phyloP scores from a whole-genome alignment of 257 asterid genomes.

The Salvia miltiorrhiza region DNA sequence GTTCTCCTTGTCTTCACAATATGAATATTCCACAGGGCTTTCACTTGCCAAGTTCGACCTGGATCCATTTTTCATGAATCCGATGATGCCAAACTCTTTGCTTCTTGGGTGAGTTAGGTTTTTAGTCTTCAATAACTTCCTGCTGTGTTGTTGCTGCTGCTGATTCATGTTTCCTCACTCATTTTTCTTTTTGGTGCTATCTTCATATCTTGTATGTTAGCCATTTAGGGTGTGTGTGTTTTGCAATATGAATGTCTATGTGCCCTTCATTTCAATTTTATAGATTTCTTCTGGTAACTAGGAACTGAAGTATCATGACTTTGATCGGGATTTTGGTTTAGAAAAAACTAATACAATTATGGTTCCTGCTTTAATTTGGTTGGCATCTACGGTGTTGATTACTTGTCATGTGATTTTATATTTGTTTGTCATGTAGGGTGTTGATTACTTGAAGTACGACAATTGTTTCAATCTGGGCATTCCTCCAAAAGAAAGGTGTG shows the following conservation, averaged over 20 bases:
- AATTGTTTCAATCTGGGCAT: conserved; percentile 94
- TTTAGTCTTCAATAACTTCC: neutral
- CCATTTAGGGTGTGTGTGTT: too few relatives aligned
- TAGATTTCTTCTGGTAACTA: too few relatives aligned
- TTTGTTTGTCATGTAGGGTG: conserved; percentile 46
- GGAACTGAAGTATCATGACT: too few relatives aligned
- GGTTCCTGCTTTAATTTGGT: neutral
- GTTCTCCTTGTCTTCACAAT: conserved; percentile 18
- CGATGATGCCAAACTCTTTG: conserved; percentile 77
- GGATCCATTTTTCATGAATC: conserved; percentile 86
- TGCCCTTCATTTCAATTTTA: too few relatives aligned
- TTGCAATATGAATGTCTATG: too few relatives aligned
- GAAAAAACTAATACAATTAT: neutral
- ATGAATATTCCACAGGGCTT: conserved; percentile 42
- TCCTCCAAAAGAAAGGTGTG: conserved; percentile 70
- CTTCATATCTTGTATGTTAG: too few relatives aligned
- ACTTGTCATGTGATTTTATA: conserved; percentile 14
- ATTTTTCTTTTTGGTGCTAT: too few relatives aligned
- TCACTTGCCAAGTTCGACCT: conserved; percentile 88
- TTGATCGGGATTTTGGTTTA: neutral
- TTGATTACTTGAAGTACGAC: conserved; percentile 79
- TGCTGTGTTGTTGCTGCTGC: neutral
- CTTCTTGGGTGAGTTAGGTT: conserved; percentile 85
- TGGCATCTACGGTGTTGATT: neutral
- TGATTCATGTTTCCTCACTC: too few relatives aligned